Evolutionary conservation across 441 rosid genomes (phyloP).

Genomic region (Mallotus repandus): DNA sequence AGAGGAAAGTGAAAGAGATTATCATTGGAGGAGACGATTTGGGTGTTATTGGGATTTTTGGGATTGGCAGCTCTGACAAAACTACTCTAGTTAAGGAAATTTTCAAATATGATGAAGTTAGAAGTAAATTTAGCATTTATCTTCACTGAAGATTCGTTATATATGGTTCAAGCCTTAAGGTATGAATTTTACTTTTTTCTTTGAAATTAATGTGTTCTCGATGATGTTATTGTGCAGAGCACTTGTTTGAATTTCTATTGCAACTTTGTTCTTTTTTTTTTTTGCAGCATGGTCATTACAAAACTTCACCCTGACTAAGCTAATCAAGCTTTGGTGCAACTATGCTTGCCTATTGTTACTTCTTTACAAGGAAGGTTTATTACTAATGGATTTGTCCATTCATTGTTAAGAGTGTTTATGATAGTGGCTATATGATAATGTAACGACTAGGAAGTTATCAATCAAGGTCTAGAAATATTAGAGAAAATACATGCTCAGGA

Average conservation of each 20-base stretch:
- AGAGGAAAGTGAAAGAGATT: no score
- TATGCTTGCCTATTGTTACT: constrained; percentile 80
- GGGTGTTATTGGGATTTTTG: no score
- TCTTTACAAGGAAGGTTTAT: constrained; percentile 71
- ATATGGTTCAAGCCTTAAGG: constrained; percentile 96
- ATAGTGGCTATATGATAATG: constrained; percentile 25
- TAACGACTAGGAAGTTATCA: constrained; percentile 63
- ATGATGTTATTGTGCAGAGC: constrained; percentile 18
- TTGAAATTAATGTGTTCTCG: constrained; percentile 19
- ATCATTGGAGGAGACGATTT: no score
- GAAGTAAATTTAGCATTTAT: no score
- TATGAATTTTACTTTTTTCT: constrained; percentile 28
- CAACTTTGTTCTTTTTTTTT: no score
- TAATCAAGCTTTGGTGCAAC: constrained; percentile 75
- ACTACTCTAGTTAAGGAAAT: no score
- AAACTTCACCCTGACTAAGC: constrained; percentile 93
- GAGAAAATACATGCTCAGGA: constrained; percentile 94
- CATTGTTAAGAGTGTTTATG: constrained; percentile 22
- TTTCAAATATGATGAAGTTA: no score
- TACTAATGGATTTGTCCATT: constrained; percentile 22
- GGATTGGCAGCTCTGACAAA: no score
- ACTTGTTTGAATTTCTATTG: constrained; percentile 27
- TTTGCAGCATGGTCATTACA: constrained; percentile 87
- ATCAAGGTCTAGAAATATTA: constrained; percentile 72
- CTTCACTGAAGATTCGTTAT: constrained; percentile 88